Percentiles rank a stretch among this genome's conserved stretches.
phyloP scores from a whole-genome alignment of 805 yeast species.

The Candida oleophila region DNA sequence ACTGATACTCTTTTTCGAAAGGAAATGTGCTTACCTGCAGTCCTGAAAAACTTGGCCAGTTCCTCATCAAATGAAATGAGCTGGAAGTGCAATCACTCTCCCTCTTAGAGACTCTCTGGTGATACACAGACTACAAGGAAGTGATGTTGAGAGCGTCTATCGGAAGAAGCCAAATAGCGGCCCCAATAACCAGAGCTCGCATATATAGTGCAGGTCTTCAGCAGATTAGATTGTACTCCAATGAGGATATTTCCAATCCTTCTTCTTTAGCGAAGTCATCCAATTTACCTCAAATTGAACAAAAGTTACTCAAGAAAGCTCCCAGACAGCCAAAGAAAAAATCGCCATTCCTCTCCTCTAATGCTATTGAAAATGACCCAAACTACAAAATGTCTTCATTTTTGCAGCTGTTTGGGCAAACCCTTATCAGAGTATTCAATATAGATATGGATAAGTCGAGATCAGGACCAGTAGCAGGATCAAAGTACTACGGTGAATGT shows the following conservation, averaged over 20 bases:
- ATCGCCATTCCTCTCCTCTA: conserved; percentile 39
- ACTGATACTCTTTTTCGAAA: no score
- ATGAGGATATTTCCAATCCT: conserved; percentile 21
- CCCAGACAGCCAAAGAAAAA: conserved; percentile 37
- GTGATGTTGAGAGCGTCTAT: not conserved
- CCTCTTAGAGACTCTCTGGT: no score
- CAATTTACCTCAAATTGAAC: conserved; percentile 36
- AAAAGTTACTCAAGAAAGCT: conserved; percentile 28
- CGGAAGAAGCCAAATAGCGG: not conserved
- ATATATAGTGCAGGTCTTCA: not conserved
- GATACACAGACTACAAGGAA: not conserved
- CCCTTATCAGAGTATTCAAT: conserved; percentile 57
- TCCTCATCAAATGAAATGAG: not conserved
- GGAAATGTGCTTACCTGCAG: not conserved
- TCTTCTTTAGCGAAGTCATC: conserved; percentile 38
- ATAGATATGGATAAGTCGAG: conserved; percentile 90
- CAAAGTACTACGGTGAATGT: conserved; percentile 81
- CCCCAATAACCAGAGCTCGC: not conserved
- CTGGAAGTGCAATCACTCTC: not conserved
- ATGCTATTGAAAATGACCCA: conserved; percentile 37
- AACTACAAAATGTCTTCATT: conserved; percentile 33
- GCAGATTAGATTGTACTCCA: not conserved
- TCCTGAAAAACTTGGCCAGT: not conserved
- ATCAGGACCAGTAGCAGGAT: conserved; percentile 94
- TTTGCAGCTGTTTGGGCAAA: conserved; percentile 57